Conservation (phyloP, 1,284 basidiomycete genomes). For the Vanrija humicola region DNA sequence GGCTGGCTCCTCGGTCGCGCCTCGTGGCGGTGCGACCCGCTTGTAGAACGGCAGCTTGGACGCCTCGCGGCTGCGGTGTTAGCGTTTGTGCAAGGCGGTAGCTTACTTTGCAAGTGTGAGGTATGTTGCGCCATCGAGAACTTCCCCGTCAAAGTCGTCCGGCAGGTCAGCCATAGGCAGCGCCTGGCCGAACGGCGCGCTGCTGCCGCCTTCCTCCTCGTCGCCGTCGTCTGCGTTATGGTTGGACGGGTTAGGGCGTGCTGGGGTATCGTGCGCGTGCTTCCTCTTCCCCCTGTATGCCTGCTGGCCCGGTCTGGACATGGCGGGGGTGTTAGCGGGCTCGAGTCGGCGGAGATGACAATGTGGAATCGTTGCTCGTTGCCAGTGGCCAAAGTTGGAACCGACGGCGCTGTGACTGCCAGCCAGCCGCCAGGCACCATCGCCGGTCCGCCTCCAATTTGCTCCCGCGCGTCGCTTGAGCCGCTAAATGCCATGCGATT, state of each 20-base stretch:
- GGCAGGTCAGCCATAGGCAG: conserved; percentile 34
- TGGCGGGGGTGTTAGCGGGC: background rate
- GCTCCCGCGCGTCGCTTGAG: background rate
- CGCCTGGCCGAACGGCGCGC: conserved; percentile 14
- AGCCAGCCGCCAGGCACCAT: too few species aligned
- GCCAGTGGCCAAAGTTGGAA: background rate
- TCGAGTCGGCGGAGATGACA: too few species aligned
- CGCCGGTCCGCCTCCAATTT: background rate
- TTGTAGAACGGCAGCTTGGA: conserved; percentile 28
- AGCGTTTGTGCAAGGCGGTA: background rate
- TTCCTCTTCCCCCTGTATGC: background rate
- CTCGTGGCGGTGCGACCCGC: conserved; percentile 10
- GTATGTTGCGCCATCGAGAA: conserved; percentile 34
- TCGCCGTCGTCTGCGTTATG: conserved; percentile 8
- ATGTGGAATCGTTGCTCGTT: background rate
- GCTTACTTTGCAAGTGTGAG: conserved; percentile 37
- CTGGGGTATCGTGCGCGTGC: background rate
- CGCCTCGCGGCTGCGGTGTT: conserved; percentile 20
- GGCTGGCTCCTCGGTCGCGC: background rate
- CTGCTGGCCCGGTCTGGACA: conserved; percentile 8
- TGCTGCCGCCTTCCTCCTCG: conserved; percentile 1
- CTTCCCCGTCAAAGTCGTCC: conserved; percentile 32
- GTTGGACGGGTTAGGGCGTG: background rate
- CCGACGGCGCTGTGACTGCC: too few species aligned
- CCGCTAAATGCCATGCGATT: too few species aligned